Percentiles rank a stretch among this genome's conserved stretches.
phyloP scores from a whole-genome alignment of 768 basidiomycete species.

The Solioccasus polychromus region DNA sequence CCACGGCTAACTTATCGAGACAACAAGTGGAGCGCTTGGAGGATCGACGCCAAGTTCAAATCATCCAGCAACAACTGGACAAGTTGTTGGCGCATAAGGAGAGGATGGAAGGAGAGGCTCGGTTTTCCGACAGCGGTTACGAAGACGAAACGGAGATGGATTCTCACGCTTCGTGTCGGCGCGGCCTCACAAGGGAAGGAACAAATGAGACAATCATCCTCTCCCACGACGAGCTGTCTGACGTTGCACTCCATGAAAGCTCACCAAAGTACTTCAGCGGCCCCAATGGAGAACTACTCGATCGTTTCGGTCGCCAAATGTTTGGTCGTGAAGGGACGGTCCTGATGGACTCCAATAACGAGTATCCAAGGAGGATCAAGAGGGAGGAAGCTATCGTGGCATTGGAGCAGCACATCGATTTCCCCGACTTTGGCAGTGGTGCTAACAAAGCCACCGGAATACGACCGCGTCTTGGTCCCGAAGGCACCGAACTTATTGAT shows the following conservation, averaged over 20 bases:
- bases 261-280: conserved; percentile 12
- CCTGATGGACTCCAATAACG: conserved; percentile 7
- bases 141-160: conserved; percentile 21
- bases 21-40: conserved; percentile 23
- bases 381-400: conserved; percentile 1
- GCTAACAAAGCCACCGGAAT: not conserved
- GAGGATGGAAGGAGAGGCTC: conserved; percentile 2
- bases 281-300: conserved; percentile 19
- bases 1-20: conserved; percentile 23
- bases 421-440: no score
- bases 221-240: not conserved
- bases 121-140: conserved; percentile 8
- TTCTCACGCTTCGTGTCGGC: not conserved
- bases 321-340: conserved; percentile 24
- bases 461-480: conserved; percentile 17
- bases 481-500: conserved; percentile 25
- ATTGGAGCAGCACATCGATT: no score
- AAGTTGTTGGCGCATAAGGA: conserved; percentile 13
- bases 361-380: conserved; percentile 1
- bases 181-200: conserved; percentile 5
- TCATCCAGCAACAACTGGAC: conserved; percentile 8
- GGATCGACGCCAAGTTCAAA: conserved; percentile 6
- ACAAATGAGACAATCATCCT: conserved; percentile 11
- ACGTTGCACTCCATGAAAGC: not conserved
- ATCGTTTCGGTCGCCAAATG: conserved; percentile 16